These are phyloP conservation scores for Aristolochia fimbriata DNA, from an alignment of 164 flowering plant genomes.

Conservation along the genomic window DNA sequence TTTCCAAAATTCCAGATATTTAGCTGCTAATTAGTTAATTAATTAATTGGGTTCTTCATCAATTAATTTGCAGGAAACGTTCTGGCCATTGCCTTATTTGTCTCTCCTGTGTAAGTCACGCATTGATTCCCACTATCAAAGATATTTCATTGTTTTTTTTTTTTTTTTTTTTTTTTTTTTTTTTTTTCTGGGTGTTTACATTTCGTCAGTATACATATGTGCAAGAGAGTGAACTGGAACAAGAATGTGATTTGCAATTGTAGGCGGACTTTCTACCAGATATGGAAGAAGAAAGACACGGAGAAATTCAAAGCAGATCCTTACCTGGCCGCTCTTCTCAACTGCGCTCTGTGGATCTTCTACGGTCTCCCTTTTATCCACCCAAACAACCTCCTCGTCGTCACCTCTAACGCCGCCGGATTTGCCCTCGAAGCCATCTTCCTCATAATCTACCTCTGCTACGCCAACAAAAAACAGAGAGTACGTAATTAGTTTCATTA, in stretches of 20 bases:
- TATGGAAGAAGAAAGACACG: constrained; percentile 22
- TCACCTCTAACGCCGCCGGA: constrained; percentile 33
- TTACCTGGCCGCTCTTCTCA: constrained; percentile 25
- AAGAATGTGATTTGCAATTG: background rate
- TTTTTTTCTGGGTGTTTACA: no score
- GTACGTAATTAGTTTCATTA: constrained; percentile 20
- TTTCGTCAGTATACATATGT: no score
- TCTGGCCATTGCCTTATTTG: no score
- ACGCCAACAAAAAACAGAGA: constrained; percentile 20
- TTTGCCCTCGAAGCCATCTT: constrained; percentile 21
- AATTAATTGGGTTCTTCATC: no score
- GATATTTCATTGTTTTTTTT: no score
- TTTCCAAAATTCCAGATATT: no score
- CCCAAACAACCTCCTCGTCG: constrained; percentile 31
- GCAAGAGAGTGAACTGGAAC: no score
- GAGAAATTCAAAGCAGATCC: constrained; percentile 32
- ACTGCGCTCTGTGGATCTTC: constrained; percentile 33
- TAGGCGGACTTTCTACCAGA: constrained; percentile 32
- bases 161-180: no score
- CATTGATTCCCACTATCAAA: no score
- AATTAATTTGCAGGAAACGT: no score
- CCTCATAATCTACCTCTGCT: constrained; percentile 16
- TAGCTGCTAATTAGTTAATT: no score
- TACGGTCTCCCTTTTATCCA: constrained; percentile 37
- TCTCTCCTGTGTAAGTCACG: no score